phyloP scores from a whole-genome alignment of 1,284 basidiomycete genomes.

The Ustilago xerochloae region DNA sequence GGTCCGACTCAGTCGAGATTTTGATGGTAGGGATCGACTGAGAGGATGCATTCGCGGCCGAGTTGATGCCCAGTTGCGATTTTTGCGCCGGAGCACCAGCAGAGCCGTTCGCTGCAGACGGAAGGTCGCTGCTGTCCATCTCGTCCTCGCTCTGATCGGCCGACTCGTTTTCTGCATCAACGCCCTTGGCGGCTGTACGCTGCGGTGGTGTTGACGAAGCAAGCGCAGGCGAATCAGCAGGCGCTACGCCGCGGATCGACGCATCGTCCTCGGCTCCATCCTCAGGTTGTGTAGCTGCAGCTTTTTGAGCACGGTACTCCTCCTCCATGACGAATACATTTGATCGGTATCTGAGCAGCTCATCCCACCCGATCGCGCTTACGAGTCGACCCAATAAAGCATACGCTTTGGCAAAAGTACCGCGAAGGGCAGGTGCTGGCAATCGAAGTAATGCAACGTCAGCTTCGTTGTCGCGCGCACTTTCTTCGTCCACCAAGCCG shows the following conservation, averaged over 20 bases:
- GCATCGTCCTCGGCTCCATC: conserved; percentile 30
- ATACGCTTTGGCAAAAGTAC: conserved; percentile 96
- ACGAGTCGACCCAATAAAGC: conserved; percentile 88
- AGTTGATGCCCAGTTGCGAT: conserved; percentile 49
- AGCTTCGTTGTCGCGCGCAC: conserved; percentile 86
- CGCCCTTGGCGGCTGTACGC: conserved; percentile 1
- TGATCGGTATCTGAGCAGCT: conserved; percentile 91
- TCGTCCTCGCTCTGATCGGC: conserved; percentile 34
- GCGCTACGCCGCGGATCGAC: conserved; percentile 24
- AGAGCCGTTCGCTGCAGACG: not conserved
- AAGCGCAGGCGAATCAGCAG: conserved; percentile 32
- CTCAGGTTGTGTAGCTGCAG: conserved; percentile 38
- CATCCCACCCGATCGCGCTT: conserved; percentile 96
- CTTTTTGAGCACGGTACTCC: conserved; percentile 81
- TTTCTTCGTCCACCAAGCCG: conserved; percentile 73
- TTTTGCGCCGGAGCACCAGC: conserved; percentile 1
- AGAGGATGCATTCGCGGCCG: conserved; percentile 54
- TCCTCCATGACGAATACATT: conserved; percentile 99
- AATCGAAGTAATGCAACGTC: conserved; percentile 91
- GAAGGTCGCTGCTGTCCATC: conserved; percentile 31
- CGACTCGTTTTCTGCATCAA: conserved; percentile 13
- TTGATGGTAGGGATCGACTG: conserved; percentile 82
- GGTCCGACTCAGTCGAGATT: conserved; percentile 83
- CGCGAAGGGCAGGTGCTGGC: conserved; percentile 90
- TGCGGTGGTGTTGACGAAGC: conserved; percentile 41